phyloP scores from a whole-genome alignment of 2,329 filamentous ascomycete genomes.

The Cercospora brassicicola region DNA sequence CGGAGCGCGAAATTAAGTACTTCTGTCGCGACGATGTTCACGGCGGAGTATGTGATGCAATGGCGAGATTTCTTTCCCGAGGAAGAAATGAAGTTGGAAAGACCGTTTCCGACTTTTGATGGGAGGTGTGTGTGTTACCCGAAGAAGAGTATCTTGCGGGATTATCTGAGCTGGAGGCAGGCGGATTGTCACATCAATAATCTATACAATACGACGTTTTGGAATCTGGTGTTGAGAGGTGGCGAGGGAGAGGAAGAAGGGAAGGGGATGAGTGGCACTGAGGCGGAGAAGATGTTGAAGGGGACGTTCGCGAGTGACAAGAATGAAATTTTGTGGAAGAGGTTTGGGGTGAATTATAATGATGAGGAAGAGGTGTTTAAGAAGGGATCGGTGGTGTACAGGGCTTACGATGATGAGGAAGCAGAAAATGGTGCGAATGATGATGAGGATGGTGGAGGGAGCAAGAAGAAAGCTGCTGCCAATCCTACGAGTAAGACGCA shows the following conservation, averaged over 20 bases:
- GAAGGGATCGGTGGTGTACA: slow-evolving; percentile 87
- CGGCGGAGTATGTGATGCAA: slow-evolving; percentile 79
- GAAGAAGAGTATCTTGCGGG: slow-evolving; percentile 73
- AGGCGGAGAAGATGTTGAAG: slow-evolving; percentile 78
- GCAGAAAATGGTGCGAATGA: neutral
- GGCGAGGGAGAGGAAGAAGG: slow-evolving; percentile 35
- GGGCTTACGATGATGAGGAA: slow-evolving; percentile 46
- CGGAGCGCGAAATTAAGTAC: slow-evolving; percentile 85
- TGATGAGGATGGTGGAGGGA: neutral
- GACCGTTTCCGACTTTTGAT: slow-evolving; percentile 86
- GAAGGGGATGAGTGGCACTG: slow-evolving; percentile 63
- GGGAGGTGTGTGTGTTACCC: slow-evolving; percentile 90
- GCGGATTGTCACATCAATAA: slow-evolving; percentile 99
- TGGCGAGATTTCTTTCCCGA: slow-evolving; percentile 74
- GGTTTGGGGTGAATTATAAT: slow-evolving; percentile 95
- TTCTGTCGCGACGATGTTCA: slow-evolving; percentile 90
- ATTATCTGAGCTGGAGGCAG: slow-evolving; percentile 97
- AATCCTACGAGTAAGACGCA: slow-evolving; percentile 62
- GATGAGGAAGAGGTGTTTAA: slow-evolving; percentile 89
- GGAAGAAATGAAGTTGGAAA: slow-evolving; percentile 56
- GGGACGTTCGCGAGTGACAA: slow-evolving; percentile 85
- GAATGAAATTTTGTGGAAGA: slow-evolving; percentile 89
- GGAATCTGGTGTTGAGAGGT: slow-evolving; percentile 78
- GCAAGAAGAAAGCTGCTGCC: neutral
- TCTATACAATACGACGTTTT: slow-evolving; percentile 96